Percentiles rank a stretch among this genome's conserved stretches.
These are phyloP conservation scores for Parachaetomium inaequale DNA, from an alignment of 495 filamentous ascomycete genomes.

Conservation along the genomic window DNA sequence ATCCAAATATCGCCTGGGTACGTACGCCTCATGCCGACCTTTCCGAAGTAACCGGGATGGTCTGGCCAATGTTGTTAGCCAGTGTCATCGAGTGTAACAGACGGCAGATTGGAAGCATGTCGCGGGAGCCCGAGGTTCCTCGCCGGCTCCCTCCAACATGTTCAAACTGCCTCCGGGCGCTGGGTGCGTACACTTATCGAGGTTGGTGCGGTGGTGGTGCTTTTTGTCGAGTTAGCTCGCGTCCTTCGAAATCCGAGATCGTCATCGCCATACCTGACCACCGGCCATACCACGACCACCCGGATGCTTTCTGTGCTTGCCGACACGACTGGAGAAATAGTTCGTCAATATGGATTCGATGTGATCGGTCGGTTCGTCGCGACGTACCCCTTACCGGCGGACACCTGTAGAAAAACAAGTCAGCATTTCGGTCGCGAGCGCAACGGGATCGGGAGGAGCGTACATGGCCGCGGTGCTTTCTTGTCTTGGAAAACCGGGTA, in stretches of 20 bases:
- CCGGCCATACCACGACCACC: slow-evolving; percentile 42
- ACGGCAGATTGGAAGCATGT: slow-evolving; percentile 10
- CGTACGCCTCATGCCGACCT: slow-evolving; percentile 38
- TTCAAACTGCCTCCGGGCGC: slow-evolving; percentile 7
- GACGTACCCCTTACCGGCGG: slow-evolving; percentile 41
- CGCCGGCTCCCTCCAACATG: neutral
- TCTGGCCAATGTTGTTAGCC: slow-evolving; percentile 28
- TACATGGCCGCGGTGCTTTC: slow-evolving; percentile 42
- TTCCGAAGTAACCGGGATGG: slow-evolving; percentile 41
- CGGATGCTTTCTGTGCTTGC: slow-evolving; percentile 40
- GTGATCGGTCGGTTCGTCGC: slow-evolving; percentile 24
- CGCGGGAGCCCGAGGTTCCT: neutral
- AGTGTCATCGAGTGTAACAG: slow-evolving; percentile 1
- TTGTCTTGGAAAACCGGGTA: slow-evolving; percentile 40
- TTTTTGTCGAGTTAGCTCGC: slow-evolving; percentile 31
- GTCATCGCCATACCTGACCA: slow-evolving; percentile 33
- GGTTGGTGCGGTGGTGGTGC: slow-evolving; percentile 39
- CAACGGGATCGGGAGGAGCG: slow-evolving; percentile 13
- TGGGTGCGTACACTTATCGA: slow-evolving; percentile 35
- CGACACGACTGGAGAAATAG: slow-evolving; percentile 33
- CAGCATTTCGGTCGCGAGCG: slow-evolving; percentile 20
- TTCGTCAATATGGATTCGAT: slow-evolving; percentile 27
- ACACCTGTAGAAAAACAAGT: slow-evolving; percentile 31
- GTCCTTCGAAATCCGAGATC: slow-evolving; percentile 6
- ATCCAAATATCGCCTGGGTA: neutral